Evolutionary conservation across 208 protist species (phyloP).

Genomic region (Trypanosoma grayi): DNA sequence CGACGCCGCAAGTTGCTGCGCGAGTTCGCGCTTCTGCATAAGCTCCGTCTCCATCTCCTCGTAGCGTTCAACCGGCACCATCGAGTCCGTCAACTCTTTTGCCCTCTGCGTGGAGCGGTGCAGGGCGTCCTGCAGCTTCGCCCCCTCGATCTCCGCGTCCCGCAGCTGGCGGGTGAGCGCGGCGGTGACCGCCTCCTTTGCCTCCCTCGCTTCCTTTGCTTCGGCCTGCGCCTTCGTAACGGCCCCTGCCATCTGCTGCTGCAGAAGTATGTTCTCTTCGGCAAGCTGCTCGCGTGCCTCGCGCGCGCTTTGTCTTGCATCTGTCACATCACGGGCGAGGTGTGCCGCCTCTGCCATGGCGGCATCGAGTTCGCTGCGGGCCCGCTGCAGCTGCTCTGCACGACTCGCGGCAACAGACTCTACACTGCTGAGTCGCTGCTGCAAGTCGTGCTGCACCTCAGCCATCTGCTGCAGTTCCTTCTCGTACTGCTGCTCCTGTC

Average conservation of each 20-base stretch:
- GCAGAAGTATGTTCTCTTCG: background rate
- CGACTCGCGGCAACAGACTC: background rate
- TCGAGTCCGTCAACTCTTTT: background rate
- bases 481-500: constrained; percentile 3
- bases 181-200: constrained; percentile 9
- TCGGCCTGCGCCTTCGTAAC: too few relatives aligned
- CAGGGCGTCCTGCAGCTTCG: constrained; percentile 17
- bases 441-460: background rate
- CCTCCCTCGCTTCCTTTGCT: too few relatives aligned
- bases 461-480: constrained; percentile 7
- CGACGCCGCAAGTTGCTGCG: constrained; percentile 1
- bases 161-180: constrained; percentile 15
- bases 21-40: constrained; percentile 16
- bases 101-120: constrained; percentile 12
- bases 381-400: constrained; percentile 21
- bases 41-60: constrained; percentile 28
- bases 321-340: too few relatives aligned
- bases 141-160: constrained; percentile 8
- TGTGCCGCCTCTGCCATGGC: background rate
- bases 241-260: too few relatives aligned
- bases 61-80: constrained; percentile 11
- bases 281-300: constrained; percentile 1
- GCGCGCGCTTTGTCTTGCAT: too few relatives aligned
- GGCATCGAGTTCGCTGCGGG: background rate
- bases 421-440: background rate